Percentiles rank a stretch among this genome's conserved stretches.
phyloP scores from a whole-genome alignment of 352 stramenopile species.

The Achlya hypogyna region DNA sequence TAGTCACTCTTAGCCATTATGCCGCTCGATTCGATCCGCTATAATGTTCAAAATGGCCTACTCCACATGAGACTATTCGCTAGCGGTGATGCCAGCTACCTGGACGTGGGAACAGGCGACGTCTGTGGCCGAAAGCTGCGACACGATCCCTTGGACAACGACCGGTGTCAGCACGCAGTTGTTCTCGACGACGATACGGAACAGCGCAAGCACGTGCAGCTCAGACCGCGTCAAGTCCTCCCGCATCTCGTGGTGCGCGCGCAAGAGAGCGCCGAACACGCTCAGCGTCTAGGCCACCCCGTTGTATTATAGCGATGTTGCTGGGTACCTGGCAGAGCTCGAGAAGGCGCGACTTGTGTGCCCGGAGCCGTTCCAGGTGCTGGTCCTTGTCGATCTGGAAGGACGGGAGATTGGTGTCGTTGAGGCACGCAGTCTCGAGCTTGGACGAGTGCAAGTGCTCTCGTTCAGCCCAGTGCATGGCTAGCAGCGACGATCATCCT shows the following conservation, averaged over 20 bases:
- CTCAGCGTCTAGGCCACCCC: slow-evolving; percentile 29
- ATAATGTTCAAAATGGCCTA: slow-evolving; percentile 33
- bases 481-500: slow-evolving; percentile 21
- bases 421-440: slow-evolving; percentile 37
- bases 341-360: slow-evolving; percentile 45
- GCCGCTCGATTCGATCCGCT: not conserved
- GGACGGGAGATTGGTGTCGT: slow-evolving; percentile 40
- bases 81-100: slow-evolving; percentile 23
- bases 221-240: slow-evolving; percentile 41
- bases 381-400: slow-evolving; percentile 54
- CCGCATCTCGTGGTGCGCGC: slow-evolving; percentile 30
- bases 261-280: slow-evolving; percentile 38
- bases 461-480: slow-evolving; percentile 44
- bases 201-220: slow-evolving; percentile 54
- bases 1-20: not conserved
- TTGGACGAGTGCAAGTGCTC: slow-evolving; percentile 57
- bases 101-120: slow-evolving; percentile 33
- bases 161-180: slow-evolving; percentile 55
- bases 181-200: slow-evolving; percentile 57
- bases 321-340: slow-evolving; percentile 46
- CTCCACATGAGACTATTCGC: not conserved
- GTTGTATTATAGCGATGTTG: not conserved
- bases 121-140: slow-evolving; percentile 35
- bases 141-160: slow-evolving; percentile 38
- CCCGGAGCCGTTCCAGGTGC: slow-evolving; percentile 40